Base-by-base conservation (phyloP, 306 rosid genomes). In the Vicia sativa region DNA sequence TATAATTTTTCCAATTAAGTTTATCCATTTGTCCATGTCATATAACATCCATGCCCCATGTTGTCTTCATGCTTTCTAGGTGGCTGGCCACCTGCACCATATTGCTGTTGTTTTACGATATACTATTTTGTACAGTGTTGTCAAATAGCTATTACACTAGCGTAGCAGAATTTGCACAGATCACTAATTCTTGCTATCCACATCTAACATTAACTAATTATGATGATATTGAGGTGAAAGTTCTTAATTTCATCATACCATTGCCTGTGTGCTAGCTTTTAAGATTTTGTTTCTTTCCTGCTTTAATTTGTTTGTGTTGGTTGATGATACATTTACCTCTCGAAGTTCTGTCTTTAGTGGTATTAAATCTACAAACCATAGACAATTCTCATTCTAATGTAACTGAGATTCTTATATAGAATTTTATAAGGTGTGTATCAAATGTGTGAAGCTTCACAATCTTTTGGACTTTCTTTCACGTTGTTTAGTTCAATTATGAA, bases 291-390 rank as follows among this genome's bases (percentile, higher is more conserved):
- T 19, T 26, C 53, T 21, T 25, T 68, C 54, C 44, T 37, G 26
- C 37, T 9, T 15, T 48, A 11, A 14, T 39, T 25, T 9, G 59
- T 50, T 18, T 41, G 15, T 68, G 74, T 28, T 61, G 37, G 14
- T 45, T 15, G 62, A n/a, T 18, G 49, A 11, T 67, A 53, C 49
- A 19, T 45, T 46, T 43, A 26, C 19, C 37, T 72, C 45, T 11
- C 25, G 3, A 53, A 37, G 9, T 55, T 64, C 19, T 44, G 19
- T 70, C 43, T 50, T 46, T 63, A 53, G 6, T 9, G 41, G 28
- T 68, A 41, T 4, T 52, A 44, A 62, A 44, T 70, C 35, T 49
- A 34, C 70, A 43, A 62, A 46, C 39, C 49, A 18, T 60, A 44
- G 4, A 25, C 38, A 16, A 15, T 45, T 62, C 43, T 43, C 56